phyloP scores from a whole-genome alignment of 257 asterid genomes.

The Solanum virginianum region DNA sequence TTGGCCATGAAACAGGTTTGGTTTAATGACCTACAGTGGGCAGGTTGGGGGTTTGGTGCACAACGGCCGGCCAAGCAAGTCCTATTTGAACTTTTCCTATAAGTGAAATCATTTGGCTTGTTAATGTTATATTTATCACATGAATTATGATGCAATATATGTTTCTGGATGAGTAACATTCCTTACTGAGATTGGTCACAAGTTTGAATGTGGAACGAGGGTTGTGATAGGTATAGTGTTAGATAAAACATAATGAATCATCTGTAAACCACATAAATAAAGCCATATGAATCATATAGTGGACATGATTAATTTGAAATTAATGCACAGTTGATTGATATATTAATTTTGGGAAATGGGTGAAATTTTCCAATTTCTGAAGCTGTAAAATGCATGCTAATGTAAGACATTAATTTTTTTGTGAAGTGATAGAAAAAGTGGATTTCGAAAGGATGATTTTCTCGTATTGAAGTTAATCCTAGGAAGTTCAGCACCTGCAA shows the following conservation, averaged over 20 bases:
- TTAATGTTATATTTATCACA: background rate
- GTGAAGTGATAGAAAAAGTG: background rate
- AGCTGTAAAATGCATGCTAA: background rate
- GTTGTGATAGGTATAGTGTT: background rate
- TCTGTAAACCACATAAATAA: background rate
- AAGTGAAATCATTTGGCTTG: background rate
- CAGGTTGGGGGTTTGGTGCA: constrained; percentile 29
- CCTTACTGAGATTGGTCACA: background rate
- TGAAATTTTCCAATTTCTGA: background rate
- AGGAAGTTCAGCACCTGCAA: background rate
- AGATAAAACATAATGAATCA: background rate
- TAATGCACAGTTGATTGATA: background rate
- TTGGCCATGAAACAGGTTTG: background rate
- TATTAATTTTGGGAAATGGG: background rate
- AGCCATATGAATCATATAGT: background rate
- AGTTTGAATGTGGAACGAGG: background rate
- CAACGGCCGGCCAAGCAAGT: constrained; percentile 18
- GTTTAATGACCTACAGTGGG: constrained; percentile 37
- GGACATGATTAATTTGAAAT: background rate
- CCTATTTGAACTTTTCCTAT: constrained; percentile 35
- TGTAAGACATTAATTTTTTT: background rate
- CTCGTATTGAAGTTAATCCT: background rate
- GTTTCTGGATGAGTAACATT: background rate
- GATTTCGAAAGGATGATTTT: background rate
- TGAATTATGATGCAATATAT: background rate